Base-by-base conservation (phyloP, 1,139 yeast genomes). In the Starmera stellimalicola region DNA sequence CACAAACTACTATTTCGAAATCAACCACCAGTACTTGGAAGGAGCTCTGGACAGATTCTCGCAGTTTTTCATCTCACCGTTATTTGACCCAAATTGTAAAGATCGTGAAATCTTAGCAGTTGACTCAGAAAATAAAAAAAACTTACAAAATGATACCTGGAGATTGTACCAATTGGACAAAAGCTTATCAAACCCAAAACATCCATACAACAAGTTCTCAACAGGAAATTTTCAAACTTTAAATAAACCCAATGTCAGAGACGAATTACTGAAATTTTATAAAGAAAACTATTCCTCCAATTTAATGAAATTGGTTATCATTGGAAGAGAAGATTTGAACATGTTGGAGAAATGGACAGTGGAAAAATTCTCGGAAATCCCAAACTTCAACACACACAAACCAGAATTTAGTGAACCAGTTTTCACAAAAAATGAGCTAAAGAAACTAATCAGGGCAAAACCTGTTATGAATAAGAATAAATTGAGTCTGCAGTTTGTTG, bases 21-120 rank as follows among this genome's bases (percentile, higher is more conserved):
- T 91, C 7, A 74, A 81, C 38, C 70, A 83, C 33, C 80, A 78
- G 43, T 72, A 77, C 45, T 63, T 91, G 38, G 76, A 79, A 41
- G 95, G 94, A 4, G 96, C 96, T 0, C 61, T 91, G 38, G 97
- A 91, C 54, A 66, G 96, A 45, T 91, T 91, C 57, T 73, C 95
- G 6, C 97, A 91, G 53, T 91, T 91, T 53, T 91, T 91, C 62
- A 80, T 87, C 29, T 55, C 73, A 18, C 98, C 98, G 0, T 64
- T 91, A 47, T 91, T 91, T 55, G 72, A 77, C 43, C 71, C 77
- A 35, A 69, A 76, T 41, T 80, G 96, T 52, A 84, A 87, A 49
- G 95, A 87, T 50, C 71, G 96, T 37, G 98, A 91, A 56, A 80
- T 91, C 46, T 75, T 78, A 41, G 98, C 97, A 3, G 97, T 91